Conservation (phyloP, 164 flowering plant species). For the Magnolia sinica region DNA sequence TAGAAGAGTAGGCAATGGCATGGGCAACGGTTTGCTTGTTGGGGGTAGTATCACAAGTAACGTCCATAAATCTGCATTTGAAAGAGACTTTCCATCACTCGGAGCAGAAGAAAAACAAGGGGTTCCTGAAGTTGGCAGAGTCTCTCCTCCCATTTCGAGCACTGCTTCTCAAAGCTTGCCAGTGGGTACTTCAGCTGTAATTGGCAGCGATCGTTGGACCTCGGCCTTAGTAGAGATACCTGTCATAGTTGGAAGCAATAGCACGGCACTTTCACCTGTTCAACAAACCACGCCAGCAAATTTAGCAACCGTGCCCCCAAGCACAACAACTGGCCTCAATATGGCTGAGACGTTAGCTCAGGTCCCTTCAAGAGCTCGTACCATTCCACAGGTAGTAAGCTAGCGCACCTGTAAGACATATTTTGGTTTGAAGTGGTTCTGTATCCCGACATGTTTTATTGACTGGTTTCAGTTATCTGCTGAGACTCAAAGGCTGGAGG, state of each 20-base stretch:
- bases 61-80: constrained; percentile 47
- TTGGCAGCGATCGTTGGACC: constrained; percentile 80
- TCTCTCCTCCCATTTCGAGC: constrained; percentile 65
- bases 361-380: constrained; percentile 56
- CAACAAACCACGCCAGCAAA: constrained; percentile 38
- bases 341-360: constrained; percentile 94
- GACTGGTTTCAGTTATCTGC: constrained; percentile 40
- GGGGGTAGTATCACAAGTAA: constrained; percentile 28
- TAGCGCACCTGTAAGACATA: neutral
- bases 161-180: constrained; percentile 58
- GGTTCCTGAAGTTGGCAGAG: constrained; percentile 52
- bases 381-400: constrained; percentile 59
- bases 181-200: constrained; percentile 44
- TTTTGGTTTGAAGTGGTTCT: neutral
- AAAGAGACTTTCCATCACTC: constrained; percentile 65
- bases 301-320: constrained; percentile 28
- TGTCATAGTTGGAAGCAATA: constrained; percentile 39
- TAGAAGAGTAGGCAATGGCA: constrained; percentile 26
- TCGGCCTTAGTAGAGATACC: constrained; percentile 88
- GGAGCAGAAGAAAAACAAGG: constrained; percentile 64
- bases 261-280: constrained; percentile 25
- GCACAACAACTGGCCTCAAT: constrained; percentile 51
- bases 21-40: constrained; percentile 27
- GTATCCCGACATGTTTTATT: constrained; percentile 2
- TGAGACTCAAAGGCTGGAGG: constrained; percentile 76